These are phyloP conservation scores for Glycine latifolia DNA, from an alignment of 306 rosid genomes.

Conservation along the genomic window DNA sequence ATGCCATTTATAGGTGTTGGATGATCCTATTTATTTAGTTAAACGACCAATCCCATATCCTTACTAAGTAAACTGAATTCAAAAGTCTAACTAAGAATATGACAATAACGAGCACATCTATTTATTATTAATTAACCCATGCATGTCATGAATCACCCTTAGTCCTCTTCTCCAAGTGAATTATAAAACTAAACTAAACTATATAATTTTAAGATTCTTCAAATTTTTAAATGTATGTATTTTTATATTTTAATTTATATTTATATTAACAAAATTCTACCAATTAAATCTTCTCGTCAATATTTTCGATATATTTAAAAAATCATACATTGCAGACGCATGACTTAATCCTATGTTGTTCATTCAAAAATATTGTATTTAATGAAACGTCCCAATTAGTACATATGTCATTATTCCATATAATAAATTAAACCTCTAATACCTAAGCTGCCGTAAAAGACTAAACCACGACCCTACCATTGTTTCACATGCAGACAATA, in stretches of 20 bases:
- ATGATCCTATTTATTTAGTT: background rate
- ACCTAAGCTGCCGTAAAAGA: slow-evolving; percentile 33
- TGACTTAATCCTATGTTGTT: background rate
- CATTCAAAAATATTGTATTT: background rate
- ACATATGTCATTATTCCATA: background rate
- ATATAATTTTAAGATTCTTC: background rate
- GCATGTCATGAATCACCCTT: background rate
- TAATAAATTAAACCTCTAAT: background rate
- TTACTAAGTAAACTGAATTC: background rate
- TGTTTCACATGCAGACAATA: slow-evolving; percentile 45
- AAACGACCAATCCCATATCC: background rate
- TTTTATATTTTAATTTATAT: too few relatives aligned
- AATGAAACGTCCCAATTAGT: background rate
- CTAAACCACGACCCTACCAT: slow-evolving; percentile 50
- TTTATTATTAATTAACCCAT: background rate
- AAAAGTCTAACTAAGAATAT: background rate
- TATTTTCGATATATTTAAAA: background rate
- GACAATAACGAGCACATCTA: background rate
- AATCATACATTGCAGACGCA: background rate
- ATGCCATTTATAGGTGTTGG: background rate
- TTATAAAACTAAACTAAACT: too few relatives aligned
- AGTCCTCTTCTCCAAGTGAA: too few relatives aligned
- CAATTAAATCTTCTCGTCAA: background rate
- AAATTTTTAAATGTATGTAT: too few relatives aligned
- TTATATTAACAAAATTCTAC: background rate